phyloP scores from a whole-genome alignment of 1,284 basidiomycete genomes.

The Boletus sp. region DNA sequence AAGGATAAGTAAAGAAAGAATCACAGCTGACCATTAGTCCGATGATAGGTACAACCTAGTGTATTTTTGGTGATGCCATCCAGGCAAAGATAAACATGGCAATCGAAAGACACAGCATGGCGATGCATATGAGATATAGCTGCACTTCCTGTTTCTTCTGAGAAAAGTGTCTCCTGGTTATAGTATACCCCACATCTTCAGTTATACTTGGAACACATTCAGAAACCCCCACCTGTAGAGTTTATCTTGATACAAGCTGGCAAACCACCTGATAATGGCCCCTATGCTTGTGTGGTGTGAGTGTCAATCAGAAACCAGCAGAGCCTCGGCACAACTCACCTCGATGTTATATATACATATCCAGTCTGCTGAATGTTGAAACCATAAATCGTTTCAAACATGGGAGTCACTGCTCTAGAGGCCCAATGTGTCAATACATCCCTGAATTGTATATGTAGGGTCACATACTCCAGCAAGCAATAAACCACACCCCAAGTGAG shows the following conservation, averaged over 20 bases:
- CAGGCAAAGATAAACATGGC: slow-evolving; percentile 55
- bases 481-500: slow-evolving; percentile 79
- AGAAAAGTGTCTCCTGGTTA: slow-evolving; percentile 21
- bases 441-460: not conserved
- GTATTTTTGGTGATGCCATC: slow-evolving; percentile 32
- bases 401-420: slow-evolving; percentile 56
- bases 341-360: slow-evolving; percentile 55
- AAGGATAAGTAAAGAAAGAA: not conserved
- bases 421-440: not conserved
- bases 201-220: not conserved
- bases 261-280: slow-evolving; percentile 52
- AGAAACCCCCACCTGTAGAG: slow-evolving; percentile 53
- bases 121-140: slow-evolving; percentile 53
- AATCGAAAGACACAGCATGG: slow-evolving; percentile 50
- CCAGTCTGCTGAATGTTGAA: slow-evolving; percentile 69
- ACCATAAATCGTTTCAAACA: slow-evolving; percentile 60
- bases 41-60: slow-evolving; percentile 45
- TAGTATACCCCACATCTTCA: not conserved
- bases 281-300: slow-evolving; percentile 52
- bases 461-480: slow-evolving; percentile 59
- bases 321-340: slow-evolving; percentile 42
- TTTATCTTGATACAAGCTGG: slow-evolving; percentile 63
- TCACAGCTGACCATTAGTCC: slow-evolving; percentile 38
- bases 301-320: not conserved
- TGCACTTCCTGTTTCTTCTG: slow-evolving; percentile 61